A percentile compares a stretch with the other conserved stretches of the same genome.
phyloP scores from a whole-genome alignment of 306 rosid species.

The Castanopsis chinensis region DNA sequence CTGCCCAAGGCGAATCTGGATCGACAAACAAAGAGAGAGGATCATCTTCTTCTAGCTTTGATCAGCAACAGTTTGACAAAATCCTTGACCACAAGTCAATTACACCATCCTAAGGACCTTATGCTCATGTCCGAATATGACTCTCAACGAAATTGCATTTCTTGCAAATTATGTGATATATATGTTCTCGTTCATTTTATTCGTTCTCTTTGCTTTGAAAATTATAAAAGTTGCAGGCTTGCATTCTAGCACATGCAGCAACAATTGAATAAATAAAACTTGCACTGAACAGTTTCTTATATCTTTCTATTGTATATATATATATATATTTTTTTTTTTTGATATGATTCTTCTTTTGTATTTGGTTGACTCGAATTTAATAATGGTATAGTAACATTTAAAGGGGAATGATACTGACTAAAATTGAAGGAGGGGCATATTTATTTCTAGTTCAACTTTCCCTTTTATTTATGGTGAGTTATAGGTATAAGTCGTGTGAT shows the following conservation, averaged over 20 bases:
- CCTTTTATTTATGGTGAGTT: too few relatives aligned
- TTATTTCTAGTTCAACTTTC: too few relatives aligned
- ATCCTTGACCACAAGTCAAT: slow-evolving; percentile 14
- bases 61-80: slow-evolving; percentile 33
- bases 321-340: too few relatives aligned
- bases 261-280: background rate
- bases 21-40: slow-evolving; percentile 10
- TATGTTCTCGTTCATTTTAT: background rate
- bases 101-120: background rate
- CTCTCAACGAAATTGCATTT: too few relatives aligned
- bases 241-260: background rate
- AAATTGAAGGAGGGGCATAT: too few relatives aligned
- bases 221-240: background rate
- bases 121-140: background rate
- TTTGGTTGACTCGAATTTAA: background rate
- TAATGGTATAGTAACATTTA: too few relatives aligned
- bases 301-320: background rate
- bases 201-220: background rate
- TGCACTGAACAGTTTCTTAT: background rate
- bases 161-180: too few relatives aligned
- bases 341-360: too few relatives aligned
- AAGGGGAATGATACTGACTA: too few relatives aligned
- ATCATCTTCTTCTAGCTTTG: slow-evolving; percentile 14
- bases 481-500: too few relatives aligned
- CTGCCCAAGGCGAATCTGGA: slow-evolving; percentile 22